phyloP scores from a whole-genome alignment of 306 rosid species.

The Cicer yamashitae region DNA sequence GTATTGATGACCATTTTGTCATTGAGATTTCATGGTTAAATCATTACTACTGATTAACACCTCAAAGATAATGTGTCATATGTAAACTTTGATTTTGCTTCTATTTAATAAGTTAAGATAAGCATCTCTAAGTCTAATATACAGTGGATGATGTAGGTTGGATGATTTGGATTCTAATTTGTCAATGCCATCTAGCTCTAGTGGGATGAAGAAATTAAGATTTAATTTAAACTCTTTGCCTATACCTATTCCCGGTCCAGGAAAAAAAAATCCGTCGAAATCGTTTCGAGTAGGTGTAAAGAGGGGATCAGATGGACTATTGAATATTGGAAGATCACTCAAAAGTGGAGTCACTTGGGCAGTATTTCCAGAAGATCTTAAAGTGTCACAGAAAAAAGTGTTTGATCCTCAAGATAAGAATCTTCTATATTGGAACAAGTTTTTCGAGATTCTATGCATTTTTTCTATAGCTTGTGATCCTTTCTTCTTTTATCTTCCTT shows the following conservation, averaged over 20 bases:
- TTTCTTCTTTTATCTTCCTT: slow-evolving; percentile 84
- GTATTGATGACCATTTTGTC: too few species aligned
- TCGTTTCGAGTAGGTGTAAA: slow-evolving; percentile 62
- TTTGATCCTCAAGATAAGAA: slow-evolving; percentile 84
- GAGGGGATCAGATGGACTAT: slow-evolving; percentile 79
- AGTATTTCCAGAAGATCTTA: slow-evolving; percentile 82
- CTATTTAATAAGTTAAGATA: slow-evolving; percentile 28
- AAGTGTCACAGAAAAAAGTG: slow-evolving; percentile 70
- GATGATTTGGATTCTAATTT: slow-evolving; percentile 64
- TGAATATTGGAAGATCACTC: slow-evolving; percentile 72
- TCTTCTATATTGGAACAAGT: slow-evolving; percentile 79
- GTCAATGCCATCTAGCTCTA: slow-evolving; percentile 48
- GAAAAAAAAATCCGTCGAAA: slow-evolving; percentile 54
- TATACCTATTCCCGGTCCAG: slow-evolving; percentile 49
- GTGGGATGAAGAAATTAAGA: slow-evolving; percentile 61
- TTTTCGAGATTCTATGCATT: slow-evolving; percentile 80
- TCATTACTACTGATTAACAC: too few species aligned
- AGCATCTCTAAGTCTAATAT: slow-evolving; percentile 29
- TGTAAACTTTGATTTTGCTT: not conserved
- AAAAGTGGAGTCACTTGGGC: slow-evolving; percentile 63
- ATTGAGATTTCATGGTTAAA: too few species aligned
- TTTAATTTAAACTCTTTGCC: slow-evolving; percentile 60
- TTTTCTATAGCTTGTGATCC: slow-evolving; percentile 83
- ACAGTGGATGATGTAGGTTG: slow-evolving; percentile 62
- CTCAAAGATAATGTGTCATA: too few species aligned